Conservation (phyloP, 345 rosid species). For the Schrenkiella parvula region DNA sequence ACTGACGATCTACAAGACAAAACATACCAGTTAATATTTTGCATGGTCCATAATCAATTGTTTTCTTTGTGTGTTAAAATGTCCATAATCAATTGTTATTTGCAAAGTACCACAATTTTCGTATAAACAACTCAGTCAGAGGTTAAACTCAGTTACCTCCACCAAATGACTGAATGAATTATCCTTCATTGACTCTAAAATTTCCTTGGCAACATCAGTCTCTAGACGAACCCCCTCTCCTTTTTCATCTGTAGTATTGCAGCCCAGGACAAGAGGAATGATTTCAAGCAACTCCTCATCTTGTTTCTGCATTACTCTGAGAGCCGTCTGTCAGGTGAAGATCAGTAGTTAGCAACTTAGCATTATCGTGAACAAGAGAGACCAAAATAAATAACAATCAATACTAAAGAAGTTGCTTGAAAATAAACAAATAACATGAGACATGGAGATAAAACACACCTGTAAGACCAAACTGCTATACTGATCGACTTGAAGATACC, state of each 20-base stretch:
- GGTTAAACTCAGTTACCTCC: constrained; percentile 58
- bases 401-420: neutral
- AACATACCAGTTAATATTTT: neutral
- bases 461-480: constrained; percentile 87
- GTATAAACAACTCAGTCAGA: neutral
- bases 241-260: constrained; percentile 37
- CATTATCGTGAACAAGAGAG: neutral
- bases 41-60: neutral
- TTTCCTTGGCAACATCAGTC: constrained; percentile 28
- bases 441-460: constrained; percentile 38
- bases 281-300: constrained; percentile 58
- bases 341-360: too few species aligned
- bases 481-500: constrained; percentile 61
- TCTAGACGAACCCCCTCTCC: constrained; percentile 46
- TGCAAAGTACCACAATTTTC: constrained; percentile 1
- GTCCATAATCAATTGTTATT: neutral
- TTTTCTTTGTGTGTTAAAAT: too few species aligned
- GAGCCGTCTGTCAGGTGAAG: constrained; percentile 58
- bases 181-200: constrained; percentile 61
- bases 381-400: neutral
- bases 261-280: constrained; percentile 64
- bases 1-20: neutral
- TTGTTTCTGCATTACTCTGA: constrained; percentile 61
- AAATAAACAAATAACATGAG: neutral
- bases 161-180: constrained; percentile 83